Base-by-base conservation (phyloP, 257 asterid genomes). In the Ligustrum vulgare region DNA sequence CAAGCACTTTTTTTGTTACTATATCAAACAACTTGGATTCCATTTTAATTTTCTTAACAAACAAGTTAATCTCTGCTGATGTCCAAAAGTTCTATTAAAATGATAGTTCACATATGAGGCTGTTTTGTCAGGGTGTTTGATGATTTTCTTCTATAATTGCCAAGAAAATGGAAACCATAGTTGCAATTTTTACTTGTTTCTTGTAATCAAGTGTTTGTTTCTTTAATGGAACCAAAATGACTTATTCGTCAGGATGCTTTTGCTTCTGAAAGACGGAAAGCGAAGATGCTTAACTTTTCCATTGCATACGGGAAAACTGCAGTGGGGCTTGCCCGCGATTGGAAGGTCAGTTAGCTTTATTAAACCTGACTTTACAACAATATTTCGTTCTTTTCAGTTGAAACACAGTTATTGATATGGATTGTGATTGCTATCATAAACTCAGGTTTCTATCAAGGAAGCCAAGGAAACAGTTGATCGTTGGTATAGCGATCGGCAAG, bases 261-360 rank as follows among this genome's bases (percentile, higher is more conserved):
- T 85, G 97, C 91, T 51, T 86, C 99, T 78, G 99, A 93, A 90
- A 89, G 98, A 86, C 90, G 99, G 83, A 95, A 91, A 84, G 98
- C 98, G 41, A 95, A 95, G 91, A 95, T 95, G 99, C 99, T 95
- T 6, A 95, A 95, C 84, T 95, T 95, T 77, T 95, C 99, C 82
- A 95, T 95, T 51, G 99, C 99, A 2, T 95, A 95, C 36, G 99
- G 99, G 65, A 93, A 93, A 87, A 95, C 99, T 11, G 65, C 87
- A 0, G 84, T 88, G 67, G 99, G 99, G 73, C 97, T 95, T 51
- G 87, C 99, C 67, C 96, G 94, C 15, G 97, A 95, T 83, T 95
- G 99, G 99, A 91, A 91, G 97, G 98, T 93, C 83, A 65, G 56
- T 41, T 58, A 31, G 67, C 65, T 35, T 60, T 31, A 34, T 67